Conservation (phyloP, 495 filamentous ascomycete species). For the Penicillium parvum region DNA sequence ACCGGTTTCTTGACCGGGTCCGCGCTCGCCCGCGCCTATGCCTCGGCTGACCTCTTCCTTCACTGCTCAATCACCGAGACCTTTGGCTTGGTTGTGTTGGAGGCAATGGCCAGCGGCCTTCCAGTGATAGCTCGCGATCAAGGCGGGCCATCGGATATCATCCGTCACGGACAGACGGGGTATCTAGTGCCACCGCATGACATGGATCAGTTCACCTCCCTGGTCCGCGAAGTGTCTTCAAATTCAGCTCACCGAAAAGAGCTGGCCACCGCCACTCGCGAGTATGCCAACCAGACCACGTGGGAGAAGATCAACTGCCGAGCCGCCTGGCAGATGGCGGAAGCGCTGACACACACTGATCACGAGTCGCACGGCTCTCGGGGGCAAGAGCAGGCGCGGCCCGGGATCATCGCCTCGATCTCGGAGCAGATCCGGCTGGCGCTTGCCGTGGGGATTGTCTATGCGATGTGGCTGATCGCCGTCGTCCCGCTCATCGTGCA, state of each 20-base stretch:
- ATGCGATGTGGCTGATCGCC: constrained; percentile 34
- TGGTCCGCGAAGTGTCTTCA: constrained; percentile 35
- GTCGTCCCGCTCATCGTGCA: constrained; percentile 36
- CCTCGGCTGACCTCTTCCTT: constrained; percentile 57
- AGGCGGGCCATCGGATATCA: constrained; percentile 60
- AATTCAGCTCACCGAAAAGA: constrained; percentile 32
- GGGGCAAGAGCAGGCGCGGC: constrained; percentile 1
- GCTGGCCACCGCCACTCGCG: constrained; percentile 39
- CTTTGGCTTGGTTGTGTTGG: constrained; percentile 60
- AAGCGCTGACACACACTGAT: constrained; percentile 39
- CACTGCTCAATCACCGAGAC: constrained; percentile 65
- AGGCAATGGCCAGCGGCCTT: constrained; percentile 62
- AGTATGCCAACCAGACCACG: constrained; percentile 53
- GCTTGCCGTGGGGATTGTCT: constrained; percentile 27
- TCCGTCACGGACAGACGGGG: constrained; percentile 50
- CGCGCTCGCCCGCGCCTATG: constrained; percentile 52
- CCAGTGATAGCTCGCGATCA: constrained; percentile 60
- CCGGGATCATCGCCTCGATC: constrained; percentile 11
- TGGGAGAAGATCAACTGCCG: constrained; percentile 63
- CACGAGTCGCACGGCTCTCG: constrained; percentile 17
- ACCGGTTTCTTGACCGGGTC: constrained; percentile 53
- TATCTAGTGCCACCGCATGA: constrained; percentile 54
- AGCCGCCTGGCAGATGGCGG: constrained; percentile 53
- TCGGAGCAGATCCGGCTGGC: constrained; percentile 23
- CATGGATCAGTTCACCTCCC: constrained; percentile 46